Base-by-base conservation (phyloP, 2,329 filamentous ascomycete genomes). In the Zarea fungicola region DNA sequence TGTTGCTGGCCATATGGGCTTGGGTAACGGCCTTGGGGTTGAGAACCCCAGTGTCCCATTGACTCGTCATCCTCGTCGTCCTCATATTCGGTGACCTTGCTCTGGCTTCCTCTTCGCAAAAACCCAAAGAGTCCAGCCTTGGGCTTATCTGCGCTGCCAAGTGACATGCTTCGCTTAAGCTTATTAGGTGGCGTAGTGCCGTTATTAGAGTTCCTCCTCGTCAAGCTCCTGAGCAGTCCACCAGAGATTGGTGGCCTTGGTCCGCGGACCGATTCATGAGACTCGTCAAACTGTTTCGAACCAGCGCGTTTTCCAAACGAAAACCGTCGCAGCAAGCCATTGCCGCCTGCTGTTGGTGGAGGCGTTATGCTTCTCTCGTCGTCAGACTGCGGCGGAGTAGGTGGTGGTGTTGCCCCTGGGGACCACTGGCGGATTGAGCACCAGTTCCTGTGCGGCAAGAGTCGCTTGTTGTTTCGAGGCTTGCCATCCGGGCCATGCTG, bases 401-500 rank as follows among this genome's bases (percentile, higher is more conserved):
- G 75, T 1, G 82, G 80, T 11, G 90, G 90, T 1, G 88, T 95
- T 28, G 71, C 73, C 3, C 88, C 89, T 2, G 91, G 90, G 9
- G 81, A 74, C 69, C 95, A 97, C 62, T 87, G 78, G 46, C 87
- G 80, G 58, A 99, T 95, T 3, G 89, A 88, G 65, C 92, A 97
- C 88, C 92, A 99, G 64, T 99, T 99, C 26, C 93, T 81, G 51
- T 93, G 85, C 18, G 91, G 91, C 9, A 97, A 74, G 2, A 99
- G 74, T 52, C 85, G 83, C 60, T 89, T 95, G 65, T 99, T 99
- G 67, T 96, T 97, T 53, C 93, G 81, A 18, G 83, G 77, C 65
- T 89, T 95, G 34, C 89, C 88, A 59, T 96, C 90, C 2, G 96
- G 89, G 55, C 95, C 93, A 50, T 89, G 83, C 2, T 78, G 81